Conservation (phyloP, 768 basidiomycete species). For the Boletus huronensis region DNA sequence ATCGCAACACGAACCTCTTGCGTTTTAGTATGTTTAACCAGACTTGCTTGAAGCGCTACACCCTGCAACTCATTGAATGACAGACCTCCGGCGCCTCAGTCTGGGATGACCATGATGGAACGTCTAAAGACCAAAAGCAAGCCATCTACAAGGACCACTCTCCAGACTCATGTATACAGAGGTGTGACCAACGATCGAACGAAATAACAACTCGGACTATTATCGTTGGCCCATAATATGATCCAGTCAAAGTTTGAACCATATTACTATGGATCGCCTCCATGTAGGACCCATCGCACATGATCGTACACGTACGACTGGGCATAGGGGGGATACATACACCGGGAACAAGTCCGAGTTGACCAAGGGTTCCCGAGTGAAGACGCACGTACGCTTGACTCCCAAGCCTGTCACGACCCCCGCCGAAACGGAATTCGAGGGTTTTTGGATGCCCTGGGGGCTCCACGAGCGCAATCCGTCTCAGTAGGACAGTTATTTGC, state of each 20-base stretch:
- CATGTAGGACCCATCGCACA: not conserved
- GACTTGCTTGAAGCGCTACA: not conserved
- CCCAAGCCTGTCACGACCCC: not conserved
- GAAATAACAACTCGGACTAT: too few species aligned
- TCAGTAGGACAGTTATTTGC: not conserved
- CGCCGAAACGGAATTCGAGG: not conserved
- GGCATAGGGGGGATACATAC: too few species aligned
- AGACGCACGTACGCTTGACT: not conserved
- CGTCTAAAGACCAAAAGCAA: too few species aligned
- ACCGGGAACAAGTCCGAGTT: not conserved
- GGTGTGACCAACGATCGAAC: too few species aligned
- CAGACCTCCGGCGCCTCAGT: too few species aligned
- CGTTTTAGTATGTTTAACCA: not conserved
- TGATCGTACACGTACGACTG: not conserved
- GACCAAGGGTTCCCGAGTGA: not conserved
- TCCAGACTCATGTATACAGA: too few species aligned
- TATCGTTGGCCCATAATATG: too few species aligned
- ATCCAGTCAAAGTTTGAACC: too few species aligned
- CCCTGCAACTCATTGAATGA: not conserved
- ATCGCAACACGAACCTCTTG: not conserved
- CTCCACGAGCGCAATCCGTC: not conserved
- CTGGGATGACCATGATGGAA: too few species aligned
- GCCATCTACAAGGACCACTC: too few species aligned
- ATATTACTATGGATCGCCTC: too few species aligned
- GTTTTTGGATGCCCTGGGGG: not conserved